Percentiles rank a stretch among this genome's conserved stretches.
These are phyloP conservation scores for Fraxinus nigra DNA, from an alignment of 305 asterid species.

Conservation along the genomic window DNA sequence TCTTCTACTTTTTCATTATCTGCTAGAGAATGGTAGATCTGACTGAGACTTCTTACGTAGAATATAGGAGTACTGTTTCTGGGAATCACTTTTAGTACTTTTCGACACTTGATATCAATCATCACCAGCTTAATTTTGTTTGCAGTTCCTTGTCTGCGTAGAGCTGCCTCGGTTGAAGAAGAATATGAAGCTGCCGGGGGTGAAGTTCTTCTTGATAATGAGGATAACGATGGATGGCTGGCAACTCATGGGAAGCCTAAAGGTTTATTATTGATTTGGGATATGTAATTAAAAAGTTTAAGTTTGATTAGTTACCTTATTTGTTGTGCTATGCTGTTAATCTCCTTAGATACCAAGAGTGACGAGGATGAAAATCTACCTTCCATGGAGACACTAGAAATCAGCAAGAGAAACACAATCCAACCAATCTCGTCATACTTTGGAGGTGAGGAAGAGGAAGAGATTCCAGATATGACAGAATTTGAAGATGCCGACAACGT, in stretches of 20 bases:
- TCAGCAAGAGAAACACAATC: conserved; percentile 60
- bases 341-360: conserved; percentile 51
- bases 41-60: background rate
- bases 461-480: conserved; percentile 87
- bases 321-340: conserved; percentile 21
- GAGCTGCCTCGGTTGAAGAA: conserved; percentile 92
- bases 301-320: background rate
- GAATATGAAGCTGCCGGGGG: conserved; percentile 98
- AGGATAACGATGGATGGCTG: conserved; percentile 92
- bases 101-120: background rate
- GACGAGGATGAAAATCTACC: conserved; percentile 72
- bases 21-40: background rate
- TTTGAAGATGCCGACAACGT: conserved; percentile 79
- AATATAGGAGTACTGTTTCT: background rate
- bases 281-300: background rate
- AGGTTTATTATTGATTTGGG: conserved; percentile 37
- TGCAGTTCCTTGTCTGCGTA: conserved; percentile 85
- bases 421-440: conserved; percentile 73
- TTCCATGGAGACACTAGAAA: conserved; percentile 79
- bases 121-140: conserved; percentile 8
- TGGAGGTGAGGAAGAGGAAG: conserved; percentile 90
- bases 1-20: background rate
- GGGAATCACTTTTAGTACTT: background rate
- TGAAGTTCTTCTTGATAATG: conserved; percentile 82
- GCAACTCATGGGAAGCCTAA: conserved; percentile 95